Evolutionary conservation across 768 basidiomycete genomes (phyloP), one percentile per base, ranked within the genome.

Genomic region (Leccinum variicolor): DNA sequence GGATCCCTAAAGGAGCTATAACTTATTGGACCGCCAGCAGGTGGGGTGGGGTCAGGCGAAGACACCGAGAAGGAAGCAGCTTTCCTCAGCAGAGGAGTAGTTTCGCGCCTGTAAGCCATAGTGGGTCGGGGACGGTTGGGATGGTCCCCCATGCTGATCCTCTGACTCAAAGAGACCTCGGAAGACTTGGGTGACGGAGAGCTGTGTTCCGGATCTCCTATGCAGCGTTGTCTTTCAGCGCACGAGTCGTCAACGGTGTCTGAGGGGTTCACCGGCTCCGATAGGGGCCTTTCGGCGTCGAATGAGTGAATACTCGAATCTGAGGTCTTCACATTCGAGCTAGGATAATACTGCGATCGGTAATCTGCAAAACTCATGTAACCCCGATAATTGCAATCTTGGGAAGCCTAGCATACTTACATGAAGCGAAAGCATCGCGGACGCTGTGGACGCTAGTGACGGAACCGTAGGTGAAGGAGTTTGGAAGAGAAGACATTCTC

Each of bases 301-400:
- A 74, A 69, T 8, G 73, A 74, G 19, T 73, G 68, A 53, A 75
- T 75, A 17, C 70, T 73, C 7, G 73, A 66, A 56, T 82, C 79
- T 6, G 77, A 74, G 4, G 81, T 75, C n/a, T 79, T 79, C 25
- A 86, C 79, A 31, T 79, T 77, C 8, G 84, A 83, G 52, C 81
- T 82, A 21, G 83, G 84, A 41, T 89, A 79, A 64, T 81, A 86
- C 66, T 89, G 87, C 8, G 86, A 76, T 29, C 89, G 81, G 54
- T 83, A 84, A 68, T 90, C 89, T 90, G 61, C 19, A 58, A 56
- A 54, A 19, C 23, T 57, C 11, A 51, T 60, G 28, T 54, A 48
- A 45, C 26, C n/a, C 36, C 28, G 62, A 53, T 9, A 11, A 50
- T 21, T 29, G 21, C 9, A 48, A 58, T 2, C 17, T 26, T 41